Evolutionary conservation across 345 rosid genomes (phyloP).

Genomic region (Lumnitzera racemosa): DNA sequence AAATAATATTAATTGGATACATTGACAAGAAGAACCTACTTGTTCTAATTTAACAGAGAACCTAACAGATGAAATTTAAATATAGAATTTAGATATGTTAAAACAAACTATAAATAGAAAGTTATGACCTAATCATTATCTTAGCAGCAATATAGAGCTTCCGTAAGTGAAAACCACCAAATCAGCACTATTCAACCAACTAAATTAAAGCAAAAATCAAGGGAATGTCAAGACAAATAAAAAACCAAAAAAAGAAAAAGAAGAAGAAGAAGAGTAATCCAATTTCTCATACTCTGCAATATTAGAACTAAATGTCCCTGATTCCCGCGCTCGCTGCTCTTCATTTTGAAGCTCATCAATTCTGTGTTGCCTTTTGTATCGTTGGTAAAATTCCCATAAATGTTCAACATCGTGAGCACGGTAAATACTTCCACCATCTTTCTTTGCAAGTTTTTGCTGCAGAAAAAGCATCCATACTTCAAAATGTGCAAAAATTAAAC

Average conservation of each 20-base stretch:
- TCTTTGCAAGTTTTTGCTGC: conserved; percentile 97
- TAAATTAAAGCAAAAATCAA: too few relatives aligned
- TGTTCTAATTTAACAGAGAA: too few relatives aligned
- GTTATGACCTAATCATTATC: too few relatives aligned
- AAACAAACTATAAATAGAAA: too few relatives aligned
- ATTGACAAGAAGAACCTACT: too few relatives aligned
- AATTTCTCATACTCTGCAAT: conserved; percentile 67
- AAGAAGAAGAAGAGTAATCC: background rate
- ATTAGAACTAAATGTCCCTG: conserved; percentile 67
- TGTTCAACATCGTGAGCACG: conserved; percentile 80
- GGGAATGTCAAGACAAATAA: background rate
- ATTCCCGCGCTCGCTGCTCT: conserved; percentile 72
- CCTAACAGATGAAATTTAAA: too few relatives aligned
- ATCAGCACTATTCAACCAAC: too few relatives aligned
- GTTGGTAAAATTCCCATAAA: conserved; percentile 76
- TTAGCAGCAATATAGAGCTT: too few relatives aligned
- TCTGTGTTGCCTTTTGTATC: conserved; percentile 59
- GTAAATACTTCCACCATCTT: conserved; percentile 62
- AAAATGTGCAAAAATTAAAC: background rate
- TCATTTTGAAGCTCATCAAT: conserved; percentile 87
- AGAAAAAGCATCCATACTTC: conserved; percentile 11
- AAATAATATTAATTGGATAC: too few relatives aligned
- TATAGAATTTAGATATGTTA: too few relatives aligned
- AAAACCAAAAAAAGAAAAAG: background rate
- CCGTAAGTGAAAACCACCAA: too few relatives aligned